Evolutionary conservation across 2,329 filamentous ascomycete genomes (phyloP).

Genomic region (Zalaria sp.): DNA sequence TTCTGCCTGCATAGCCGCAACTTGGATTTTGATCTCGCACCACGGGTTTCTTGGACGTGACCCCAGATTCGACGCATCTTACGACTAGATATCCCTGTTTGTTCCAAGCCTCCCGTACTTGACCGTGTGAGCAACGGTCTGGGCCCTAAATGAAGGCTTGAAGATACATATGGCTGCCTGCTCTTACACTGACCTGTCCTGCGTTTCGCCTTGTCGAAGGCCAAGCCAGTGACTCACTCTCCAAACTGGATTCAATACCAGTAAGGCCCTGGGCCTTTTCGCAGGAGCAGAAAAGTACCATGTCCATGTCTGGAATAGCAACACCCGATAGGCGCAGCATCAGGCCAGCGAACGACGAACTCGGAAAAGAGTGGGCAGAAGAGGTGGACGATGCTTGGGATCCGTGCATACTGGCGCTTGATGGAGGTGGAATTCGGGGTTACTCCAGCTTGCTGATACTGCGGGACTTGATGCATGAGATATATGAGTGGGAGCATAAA

Average conservation of each 20-base stretch:
- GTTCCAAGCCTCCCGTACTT: too few species aligned
- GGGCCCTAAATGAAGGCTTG: too few species aligned
- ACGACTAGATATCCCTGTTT: too few species aligned
- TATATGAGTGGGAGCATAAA: slow-evolving; percentile 28
- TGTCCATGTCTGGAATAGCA: not conserved
- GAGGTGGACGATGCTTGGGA: slow-evolving; percentile 32
- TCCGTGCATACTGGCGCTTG: slow-evolving; percentile 31
- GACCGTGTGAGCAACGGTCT: too few species aligned
- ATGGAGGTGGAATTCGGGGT: slow-evolving; percentile 37
- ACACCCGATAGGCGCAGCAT: not conserved
- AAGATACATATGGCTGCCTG: too few species aligned
- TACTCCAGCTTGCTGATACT: slow-evolving; percentile 37
- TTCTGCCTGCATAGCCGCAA: too few species aligned
- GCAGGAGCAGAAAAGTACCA: slow-evolving; percentile 3
- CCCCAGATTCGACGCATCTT: too few species aligned
- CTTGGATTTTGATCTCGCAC: too few species aligned
- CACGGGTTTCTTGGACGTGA: too few species aligned
- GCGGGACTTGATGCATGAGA: slow-evolving; percentile 33
- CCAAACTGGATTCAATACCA: slow-evolving; percentile 19
- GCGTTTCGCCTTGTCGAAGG: too few species aligned
- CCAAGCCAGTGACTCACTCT: not conserved
- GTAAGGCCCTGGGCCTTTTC: slow-evolving; percentile 17
- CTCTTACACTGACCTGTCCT: too few species aligned
- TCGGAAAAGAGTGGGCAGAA: slow-evolving; percentile 24
- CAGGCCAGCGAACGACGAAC: not conserved